Conservation (phyloP, 2,329 filamentous ascomycete species). For the Cucurbitaria berberidis region DNA sequence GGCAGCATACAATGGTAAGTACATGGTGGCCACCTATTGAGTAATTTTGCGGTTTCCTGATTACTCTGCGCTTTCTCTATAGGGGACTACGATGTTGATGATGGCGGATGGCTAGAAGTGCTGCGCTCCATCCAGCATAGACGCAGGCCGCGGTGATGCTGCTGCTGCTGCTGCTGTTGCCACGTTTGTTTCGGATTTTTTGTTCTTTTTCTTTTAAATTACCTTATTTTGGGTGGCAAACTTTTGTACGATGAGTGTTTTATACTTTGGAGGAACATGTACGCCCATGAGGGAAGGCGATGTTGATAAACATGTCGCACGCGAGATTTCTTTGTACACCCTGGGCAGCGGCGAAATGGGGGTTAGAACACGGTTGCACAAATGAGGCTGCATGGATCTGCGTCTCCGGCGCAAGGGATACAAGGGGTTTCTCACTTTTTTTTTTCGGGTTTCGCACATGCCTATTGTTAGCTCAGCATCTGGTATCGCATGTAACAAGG, state of each 20-base stretch:
- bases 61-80: slow-evolving; percentile 24
- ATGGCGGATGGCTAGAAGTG: slow-evolving; percentile 41
- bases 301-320: not conserved
- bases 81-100: slow-evolving; percentile 37
- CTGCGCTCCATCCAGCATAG: slow-evolving; percentile 35
- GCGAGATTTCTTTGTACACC: slow-evolving; percentile 1
- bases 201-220: too few relatives aligned
- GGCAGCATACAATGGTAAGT: slow-evolving; percentile 42
- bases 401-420: slow-evolving; percentile 10
- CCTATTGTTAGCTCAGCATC: slow-evolving; percentile 10
- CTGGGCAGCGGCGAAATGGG: too few relatives aligned
- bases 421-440: slow-evolving; percentile 1
- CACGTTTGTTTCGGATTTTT: slow-evolving; percentile 14
- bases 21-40: slow-evolving; percentile 40
- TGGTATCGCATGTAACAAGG: slow-evolving; percentile 5
- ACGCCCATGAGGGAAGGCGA: not conserved
- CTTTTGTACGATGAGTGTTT: slow-evolving; percentile 24
- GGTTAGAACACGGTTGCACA: slow-evolving; percentile 9
- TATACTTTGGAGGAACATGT: slow-evolving; percentile 7
- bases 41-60: slow-evolving; percentile 36
- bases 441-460: not conserved
- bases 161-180: not conserved
- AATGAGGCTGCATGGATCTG: slow-evolving; percentile 11
- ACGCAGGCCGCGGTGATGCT: slow-evolving; percentile 24
- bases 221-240: slow-evolving; percentile 15